Evolutionary conservation across 2,329 filamentous ascomycete genomes (phyloP).

Genomic region (Coniochaeta sp.): DNA sequence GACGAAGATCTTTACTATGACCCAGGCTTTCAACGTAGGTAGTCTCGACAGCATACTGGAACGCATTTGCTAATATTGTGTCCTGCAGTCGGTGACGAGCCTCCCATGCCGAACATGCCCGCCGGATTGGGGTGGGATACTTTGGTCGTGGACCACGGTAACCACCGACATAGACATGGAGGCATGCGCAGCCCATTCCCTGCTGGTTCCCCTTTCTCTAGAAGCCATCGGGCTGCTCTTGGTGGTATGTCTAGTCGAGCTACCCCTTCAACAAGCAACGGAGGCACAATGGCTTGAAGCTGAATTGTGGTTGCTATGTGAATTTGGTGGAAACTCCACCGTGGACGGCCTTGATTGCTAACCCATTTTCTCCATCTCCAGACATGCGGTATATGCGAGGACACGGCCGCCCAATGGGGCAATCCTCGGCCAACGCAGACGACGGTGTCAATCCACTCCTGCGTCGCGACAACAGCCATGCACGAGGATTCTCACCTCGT

Average conservation of each 20-base stretch:
- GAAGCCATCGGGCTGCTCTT: constrained; percentile 45
- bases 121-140: constrained; percentile 50
- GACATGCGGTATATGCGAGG: constrained; percentile 33
- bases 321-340: not conserved
- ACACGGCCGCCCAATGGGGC: constrained; percentile 17
- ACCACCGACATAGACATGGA: constrained; percentile 46
- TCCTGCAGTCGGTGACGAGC: constrained; percentile 27
- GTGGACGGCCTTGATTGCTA: constrained; percentile 5
- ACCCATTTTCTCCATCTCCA: constrained; percentile 13
- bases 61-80: not conserved
- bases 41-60: not conserved
- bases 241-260: constrained; percentile 31
- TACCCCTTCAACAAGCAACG: not conserved
- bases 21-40: constrained; percentile 50
- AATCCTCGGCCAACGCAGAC: constrained; percentile 52
- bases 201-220: constrained; percentile 11
- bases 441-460: constrained; percentile 85
- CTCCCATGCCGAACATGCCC: constrained; percentile 33
- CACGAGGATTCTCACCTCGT: constrained; percentile 39
- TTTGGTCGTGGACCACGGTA: constrained; percentile 39
- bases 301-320: not conserved
- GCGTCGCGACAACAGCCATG: constrained; percentile 46
- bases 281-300: not conserved
- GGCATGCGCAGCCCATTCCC: constrained; percentile 43
- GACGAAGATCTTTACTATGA: constrained; percentile 62